phyloP scores from a whole-genome alignment of 129 eudicot genomes.

The Dittrichia graveolens region DNA sequence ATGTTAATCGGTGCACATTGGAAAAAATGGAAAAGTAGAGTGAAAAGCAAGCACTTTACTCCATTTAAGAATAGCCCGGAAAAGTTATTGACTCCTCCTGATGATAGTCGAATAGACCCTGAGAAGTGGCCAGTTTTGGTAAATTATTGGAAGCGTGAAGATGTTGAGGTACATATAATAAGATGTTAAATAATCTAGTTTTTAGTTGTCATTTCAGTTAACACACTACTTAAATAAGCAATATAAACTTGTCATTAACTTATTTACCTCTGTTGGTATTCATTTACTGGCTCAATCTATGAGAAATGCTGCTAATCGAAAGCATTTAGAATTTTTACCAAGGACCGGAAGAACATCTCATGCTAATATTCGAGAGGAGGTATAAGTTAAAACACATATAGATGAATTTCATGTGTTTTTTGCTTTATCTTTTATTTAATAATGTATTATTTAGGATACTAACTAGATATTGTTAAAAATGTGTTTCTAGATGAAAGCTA shows the following conservation, averaged over 20 bases:
- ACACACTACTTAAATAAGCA: too few relatives aligned
- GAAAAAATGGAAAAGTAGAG: too few relatives aligned
- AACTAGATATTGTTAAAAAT: not conserved
- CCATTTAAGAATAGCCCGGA: too few relatives aligned
- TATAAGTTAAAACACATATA: not conserved
- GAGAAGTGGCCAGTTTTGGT: not conserved
- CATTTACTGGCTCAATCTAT: slow-evolving; percentile 1
- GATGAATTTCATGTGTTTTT: not conserved
- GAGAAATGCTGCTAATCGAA: not conserved
- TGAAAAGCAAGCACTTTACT: too few relatives aligned
- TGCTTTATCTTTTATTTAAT: not conserved
- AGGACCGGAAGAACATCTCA: slow-evolving; percentile 4
- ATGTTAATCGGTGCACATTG: too few relatives aligned
- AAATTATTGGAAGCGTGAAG: not conserved
- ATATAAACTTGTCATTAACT: not conserved
- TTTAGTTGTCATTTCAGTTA: too few relatives aligned
- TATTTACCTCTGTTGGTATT: not conserved
- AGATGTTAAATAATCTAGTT: too few relatives aligned
- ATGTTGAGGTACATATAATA: not conserved
- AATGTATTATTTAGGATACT: not conserved
- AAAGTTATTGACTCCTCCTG: too few relatives aligned
- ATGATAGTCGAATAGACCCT: not conserved
- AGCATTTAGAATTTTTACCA: not conserved
- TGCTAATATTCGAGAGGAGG: slow-evolving; percentile 1
- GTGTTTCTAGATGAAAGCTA: slow-evolving; percentile 11